A percentile compares a stretch with the other conserved stretches of the same genome.
Evolutionary conservation across 768 basidiomycete species (phyloP).

Genomic region (Pulveroboletus ravenelii): DNA sequence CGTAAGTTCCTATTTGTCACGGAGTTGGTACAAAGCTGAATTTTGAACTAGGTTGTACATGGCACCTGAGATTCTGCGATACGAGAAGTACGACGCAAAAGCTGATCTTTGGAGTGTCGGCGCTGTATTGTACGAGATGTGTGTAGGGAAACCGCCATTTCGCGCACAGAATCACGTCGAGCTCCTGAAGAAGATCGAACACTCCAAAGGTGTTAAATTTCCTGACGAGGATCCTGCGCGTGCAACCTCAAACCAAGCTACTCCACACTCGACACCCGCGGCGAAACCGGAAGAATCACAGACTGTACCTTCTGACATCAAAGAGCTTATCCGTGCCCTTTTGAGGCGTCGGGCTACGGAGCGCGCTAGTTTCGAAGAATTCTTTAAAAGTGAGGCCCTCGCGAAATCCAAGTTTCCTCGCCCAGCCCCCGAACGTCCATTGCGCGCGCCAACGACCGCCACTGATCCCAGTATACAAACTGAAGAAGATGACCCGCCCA

Average conservation of each 20-base stretch:
- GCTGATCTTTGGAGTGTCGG: constrained; percentile 99
- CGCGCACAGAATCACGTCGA: constrained; percentile 96
- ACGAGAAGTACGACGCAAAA: constrained; percentile 97
- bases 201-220: constrained; percentile 87
- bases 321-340: constrained; percentile 78
- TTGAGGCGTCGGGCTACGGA: constrained; percentile 81
- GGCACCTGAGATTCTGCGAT: constrained; percentile 97
- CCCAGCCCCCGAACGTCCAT: constrained; percentile 28
- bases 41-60: constrained; percentile 72
- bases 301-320: constrained; percentile 75
- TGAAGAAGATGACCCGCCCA: constrained; percentile 29
- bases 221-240: constrained; percentile 79
- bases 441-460: constrained; percentile 7
- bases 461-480: constrained; percentile 17
- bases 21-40: background rate
- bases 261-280: constrained; percentile 14
- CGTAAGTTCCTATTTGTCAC: constrained; percentile 48
- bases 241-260: constrained; percentile 31
- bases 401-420: constrained; percentile 75
- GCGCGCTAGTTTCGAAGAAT: constrained; percentile 85
- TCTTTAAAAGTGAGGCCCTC: constrained; percentile 78
- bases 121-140: constrained; percentile 94
- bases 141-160: constrained; percentile 89
- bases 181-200: constrained; percentile 87
- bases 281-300: constrained; percentile 44